phyloP scores from a whole-genome alignment of 2,329 filamentous ascomycete genomes.

The Reticulascus tulasneorum region DNA sequence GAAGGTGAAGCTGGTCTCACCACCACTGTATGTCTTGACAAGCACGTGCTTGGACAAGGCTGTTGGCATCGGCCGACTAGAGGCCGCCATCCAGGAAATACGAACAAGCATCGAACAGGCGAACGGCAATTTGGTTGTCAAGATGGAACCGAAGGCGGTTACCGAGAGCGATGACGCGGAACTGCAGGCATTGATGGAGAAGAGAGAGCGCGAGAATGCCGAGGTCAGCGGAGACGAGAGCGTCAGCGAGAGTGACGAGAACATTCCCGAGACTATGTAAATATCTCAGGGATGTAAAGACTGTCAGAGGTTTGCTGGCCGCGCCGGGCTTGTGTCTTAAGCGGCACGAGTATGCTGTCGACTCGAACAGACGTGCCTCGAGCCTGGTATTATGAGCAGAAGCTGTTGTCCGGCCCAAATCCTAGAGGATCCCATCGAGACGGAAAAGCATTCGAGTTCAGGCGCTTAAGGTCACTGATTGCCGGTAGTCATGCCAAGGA shows the following conservation, averaged over 20 bases:
- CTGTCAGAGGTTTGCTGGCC: no score
- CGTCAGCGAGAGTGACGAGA: conserved; percentile 91
- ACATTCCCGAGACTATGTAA: conserved; percentile 43
- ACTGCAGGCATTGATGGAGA: conserved; percentile 97
- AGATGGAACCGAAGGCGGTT: conserved; percentile 99
- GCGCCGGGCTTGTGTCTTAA: no score
- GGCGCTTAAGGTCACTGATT: no score
- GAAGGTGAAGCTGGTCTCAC: conserved; percentile 98
- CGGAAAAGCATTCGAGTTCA: no score
- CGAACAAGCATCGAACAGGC: conserved; percentile 72
- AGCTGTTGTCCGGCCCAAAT: no score
- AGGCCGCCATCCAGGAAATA: conserved; percentile 87
- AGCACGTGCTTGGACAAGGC: conserved; percentile 94
- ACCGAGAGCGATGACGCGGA: conserved; percentile 98
- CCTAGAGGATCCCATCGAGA: no score
- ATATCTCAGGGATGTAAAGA: no score
- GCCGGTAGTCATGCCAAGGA: no score
- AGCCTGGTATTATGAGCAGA: no score
- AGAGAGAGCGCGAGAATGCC: conserved; percentile 95
- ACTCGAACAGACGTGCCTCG: no score
- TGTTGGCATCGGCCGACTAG: conserved; percentile 76
- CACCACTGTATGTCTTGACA: conserved; percentile 92
- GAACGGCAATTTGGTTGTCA: conserved; percentile 78
- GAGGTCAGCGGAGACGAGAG: conserved; percentile 98
- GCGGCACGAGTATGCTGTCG: no score